Evolutionary conservation across 176 grass and related monocot genomes (phyloP).

Genomic region (Microstegium vimineum): DNA sequence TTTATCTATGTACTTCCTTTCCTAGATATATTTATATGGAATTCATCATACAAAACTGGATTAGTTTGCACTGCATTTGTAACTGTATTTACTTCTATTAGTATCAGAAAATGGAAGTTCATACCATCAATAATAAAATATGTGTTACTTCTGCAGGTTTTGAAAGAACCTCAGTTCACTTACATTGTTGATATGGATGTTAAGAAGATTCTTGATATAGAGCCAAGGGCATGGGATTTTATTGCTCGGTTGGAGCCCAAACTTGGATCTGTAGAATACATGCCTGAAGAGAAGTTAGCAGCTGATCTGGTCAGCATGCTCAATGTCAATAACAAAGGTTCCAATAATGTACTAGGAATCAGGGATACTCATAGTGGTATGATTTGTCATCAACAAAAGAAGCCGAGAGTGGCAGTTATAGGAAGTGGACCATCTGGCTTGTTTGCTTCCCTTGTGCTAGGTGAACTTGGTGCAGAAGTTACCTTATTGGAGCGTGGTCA

Average conservation of each 20-base stretch:
- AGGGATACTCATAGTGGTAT: conserved; percentile 29
- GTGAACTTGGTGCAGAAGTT: conserved; percentile 85
- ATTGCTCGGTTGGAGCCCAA: conserved; percentile 83
- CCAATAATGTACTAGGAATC: conserved; percentile 15
- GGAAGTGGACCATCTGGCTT: conserved; percentile 92
- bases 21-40: background rate
- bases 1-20: background rate
- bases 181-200: conserved; percentile 96
- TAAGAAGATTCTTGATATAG: conserved; percentile 78
- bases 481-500: conserved; percentile 94
- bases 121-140: background rate
- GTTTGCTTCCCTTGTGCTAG: conserved; percentile 88
- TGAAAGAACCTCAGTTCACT: conserved; percentile 90
- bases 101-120: background rate
- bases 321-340: conserved; percentile 25
- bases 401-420: conserved; percentile 74
- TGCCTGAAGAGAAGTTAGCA: conserved; percentile 47
- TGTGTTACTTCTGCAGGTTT: conserved; percentile 40
- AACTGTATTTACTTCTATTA: background rate
- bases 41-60: background rate
- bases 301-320: conserved; percentile 64
- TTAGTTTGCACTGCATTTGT: background rate
- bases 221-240: conserved; percentile 94
- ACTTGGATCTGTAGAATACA: conserved; percentile 69
- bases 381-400: conserved; percentile 27